Percentiles rank a stretch among this genome's conserved stretches.
Conservation (phyloP, 257 asterid genomes). For the Solanum gandarillasii region DNA sequence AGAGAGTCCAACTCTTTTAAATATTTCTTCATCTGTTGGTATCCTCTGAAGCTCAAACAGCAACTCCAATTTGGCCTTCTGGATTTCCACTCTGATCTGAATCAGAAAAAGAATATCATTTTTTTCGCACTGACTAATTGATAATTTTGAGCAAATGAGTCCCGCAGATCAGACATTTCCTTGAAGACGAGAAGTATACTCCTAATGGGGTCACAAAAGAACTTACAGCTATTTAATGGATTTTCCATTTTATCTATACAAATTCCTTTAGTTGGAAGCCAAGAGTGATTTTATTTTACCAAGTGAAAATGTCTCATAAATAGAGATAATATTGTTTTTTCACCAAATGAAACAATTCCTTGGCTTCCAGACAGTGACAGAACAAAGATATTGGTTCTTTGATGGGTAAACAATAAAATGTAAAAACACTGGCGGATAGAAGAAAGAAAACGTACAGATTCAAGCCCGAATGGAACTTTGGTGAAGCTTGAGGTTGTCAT, state of each 20-base stretch:
- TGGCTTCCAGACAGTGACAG: neutral
- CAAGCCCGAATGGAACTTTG: conserved; percentile 87
- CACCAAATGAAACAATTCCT: neutral
- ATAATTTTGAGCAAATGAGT: neutral
- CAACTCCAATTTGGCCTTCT: conserved; percentile 54
- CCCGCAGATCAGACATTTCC: neutral
- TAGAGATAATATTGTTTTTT: neutral
- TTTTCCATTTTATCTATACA: neutral
- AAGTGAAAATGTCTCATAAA: neutral
- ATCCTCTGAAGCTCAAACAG: conserved; percentile 53
- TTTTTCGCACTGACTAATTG: neutral
- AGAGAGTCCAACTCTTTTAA: conserved; percentile 54
- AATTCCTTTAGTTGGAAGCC: neutral
- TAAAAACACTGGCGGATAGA: neutral
- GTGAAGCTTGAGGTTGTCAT: conserved; percentile 91
- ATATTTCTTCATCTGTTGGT: conserved; percentile 59
- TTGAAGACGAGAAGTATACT: neutral
- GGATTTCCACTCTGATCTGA: conserved; percentile 68
- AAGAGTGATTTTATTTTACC: neutral
- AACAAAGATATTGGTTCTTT: neutral
- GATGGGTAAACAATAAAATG: neutral
- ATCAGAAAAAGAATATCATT: conserved; percentile 1
- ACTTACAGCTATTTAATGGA: neutral
- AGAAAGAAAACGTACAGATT: conserved; percentile 51
- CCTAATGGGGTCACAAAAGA: neutral